A percentile compares a stretch with the other conserved stretches of the same genome.
Conservation (phyloP, 2,329 filamentous ascomycete species). For the Coniochaeta sp. region DNA sequence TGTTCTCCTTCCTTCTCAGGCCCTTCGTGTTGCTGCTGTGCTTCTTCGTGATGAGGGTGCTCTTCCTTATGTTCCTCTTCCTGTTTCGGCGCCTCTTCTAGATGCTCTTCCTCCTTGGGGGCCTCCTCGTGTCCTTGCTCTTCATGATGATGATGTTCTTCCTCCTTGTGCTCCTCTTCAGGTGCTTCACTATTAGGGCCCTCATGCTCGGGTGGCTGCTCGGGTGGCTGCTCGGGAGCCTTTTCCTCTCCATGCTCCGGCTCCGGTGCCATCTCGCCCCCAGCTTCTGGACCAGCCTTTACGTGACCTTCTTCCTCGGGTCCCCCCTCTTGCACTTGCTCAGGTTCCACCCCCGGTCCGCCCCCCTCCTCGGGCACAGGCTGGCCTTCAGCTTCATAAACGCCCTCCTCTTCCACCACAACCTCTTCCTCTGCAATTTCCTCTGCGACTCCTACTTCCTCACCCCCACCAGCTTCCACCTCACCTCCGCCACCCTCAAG, state of each 20-base stretch:
- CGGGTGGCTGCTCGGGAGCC: not conserved
- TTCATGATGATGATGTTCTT: not conserved
- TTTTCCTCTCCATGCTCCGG: not conserved
- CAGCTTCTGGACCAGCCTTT: not conserved
- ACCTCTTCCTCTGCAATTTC: not conserved
- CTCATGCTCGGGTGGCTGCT: not conserved
- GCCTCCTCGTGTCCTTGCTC: not conserved
- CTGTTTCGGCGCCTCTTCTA: no score
- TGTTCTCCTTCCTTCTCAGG: not conserved
- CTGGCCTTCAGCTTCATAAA: not conserved
- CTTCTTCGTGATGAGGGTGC: not conserved
- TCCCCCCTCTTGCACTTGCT: not conserved
- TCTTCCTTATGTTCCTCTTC: not conserved
- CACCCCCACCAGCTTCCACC: not conserved
- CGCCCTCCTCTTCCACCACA: not conserved
- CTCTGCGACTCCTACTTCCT: not conserved
- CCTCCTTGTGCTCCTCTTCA: not conserved
- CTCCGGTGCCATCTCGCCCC: not conserved
- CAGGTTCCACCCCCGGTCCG: no score
- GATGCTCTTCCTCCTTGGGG: not conserved
- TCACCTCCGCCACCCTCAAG: not conserved
- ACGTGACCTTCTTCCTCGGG: not conserved
- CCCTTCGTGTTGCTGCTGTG: not conserved
- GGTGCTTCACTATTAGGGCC: not conserved
- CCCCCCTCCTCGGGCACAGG: not conserved